Evolutionary conservation across 1,139 yeast genomes (phyloP), one percentile per base, ranked within the genome.

Genomic region (Hemisphaericaspora xylofermentans): DNA sequence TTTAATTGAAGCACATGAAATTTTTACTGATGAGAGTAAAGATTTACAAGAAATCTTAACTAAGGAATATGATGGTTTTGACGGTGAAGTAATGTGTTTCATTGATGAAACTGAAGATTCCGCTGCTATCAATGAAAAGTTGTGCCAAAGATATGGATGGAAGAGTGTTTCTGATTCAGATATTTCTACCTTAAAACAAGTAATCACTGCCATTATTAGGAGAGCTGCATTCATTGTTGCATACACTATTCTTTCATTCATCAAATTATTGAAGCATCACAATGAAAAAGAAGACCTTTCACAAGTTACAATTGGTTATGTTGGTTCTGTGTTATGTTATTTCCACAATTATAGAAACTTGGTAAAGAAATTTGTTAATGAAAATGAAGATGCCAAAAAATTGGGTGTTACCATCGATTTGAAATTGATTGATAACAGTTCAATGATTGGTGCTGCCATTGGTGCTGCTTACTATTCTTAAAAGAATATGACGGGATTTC

Each of bases 391-490:
- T 19, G 56, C 66, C n/a, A 45, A 49, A 38, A 48, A 49, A 4
- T 47, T 62, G 54, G 60, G 56, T n/a, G 50, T 68, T 22, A 49
- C 52, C 13, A 66, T 72, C 29, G 71, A 67, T 39, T 67, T 72
- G 44, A 63, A 62, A 52, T 57, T 63, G 42, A 63, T 72, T 40
- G 70, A 66, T 27, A 58, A 72, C 47, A 71, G 76, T 51, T 70
- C 76, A 14, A 61, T 72, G 28, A 66, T 71, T 27, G 78, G 78
- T 4, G 74, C 77, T 36, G 77, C 78, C 21, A 71, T 72, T 39
- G 76, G 76, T 10, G 77, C 77, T 33, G 77, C 77, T 14, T 69
- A 60, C 47, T 57, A 56, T 49, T 46, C 48, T 24, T 32, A 32
- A 26, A 28, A 18, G 16, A 18, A 34, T 25, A 14, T 16, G 15